These are phyloP conservation scores for Lachnellula occidentalis DNA, from an alignment of 2,329 filamentous ascomycete species.

Conservation along the genomic window DNA sequence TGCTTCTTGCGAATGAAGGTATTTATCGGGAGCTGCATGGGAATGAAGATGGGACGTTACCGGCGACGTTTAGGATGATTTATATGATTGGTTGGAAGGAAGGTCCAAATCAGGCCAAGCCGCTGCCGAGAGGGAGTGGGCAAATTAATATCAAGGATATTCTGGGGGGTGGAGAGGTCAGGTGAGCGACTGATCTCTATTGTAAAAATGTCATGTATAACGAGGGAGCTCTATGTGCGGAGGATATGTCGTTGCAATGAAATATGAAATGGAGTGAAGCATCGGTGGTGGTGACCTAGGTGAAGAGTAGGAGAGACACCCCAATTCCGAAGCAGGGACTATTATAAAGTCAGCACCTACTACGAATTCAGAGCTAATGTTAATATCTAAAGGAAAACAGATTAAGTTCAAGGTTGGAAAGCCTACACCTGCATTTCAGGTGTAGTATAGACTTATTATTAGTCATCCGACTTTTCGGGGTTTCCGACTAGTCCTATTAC, in stretches of 20 bases:
- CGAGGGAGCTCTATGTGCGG: not conserved
- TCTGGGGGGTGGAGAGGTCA: conserved; percentile 36
- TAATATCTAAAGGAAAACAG: not conserved
- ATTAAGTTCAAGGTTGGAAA: not conserved
- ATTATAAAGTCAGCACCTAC: not conserved
- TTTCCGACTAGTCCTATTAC: too few species aligned
- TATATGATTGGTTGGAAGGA: conserved; percentile 99
- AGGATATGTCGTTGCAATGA: not conserved
- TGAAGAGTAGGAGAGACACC: not conserved
- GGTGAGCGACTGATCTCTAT: conserved; percentile 10
- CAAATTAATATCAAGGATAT: conserved; percentile 86
- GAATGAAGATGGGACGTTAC: conserved; percentile 68
- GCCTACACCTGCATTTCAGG: too few species aligned
- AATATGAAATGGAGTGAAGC: not conserved
- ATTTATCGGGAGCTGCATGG: conserved; percentile 88
- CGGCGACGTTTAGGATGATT: conserved; percentile 90
- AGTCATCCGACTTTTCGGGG: too few species aligned
- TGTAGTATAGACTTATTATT: too few species aligned
- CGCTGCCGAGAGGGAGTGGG: conserved; percentile 76
- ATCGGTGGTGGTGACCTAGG: not conserved
- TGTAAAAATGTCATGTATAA: too few species aligned
- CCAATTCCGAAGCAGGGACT: not conserved
- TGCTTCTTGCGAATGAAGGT: conserved; percentile 77
- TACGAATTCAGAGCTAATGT: not conserved
- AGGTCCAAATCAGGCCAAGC: conserved; percentile 69